Conservation (phyloP, 139 green algal genomes). For the Chlorella sorokiniana region DNA sequence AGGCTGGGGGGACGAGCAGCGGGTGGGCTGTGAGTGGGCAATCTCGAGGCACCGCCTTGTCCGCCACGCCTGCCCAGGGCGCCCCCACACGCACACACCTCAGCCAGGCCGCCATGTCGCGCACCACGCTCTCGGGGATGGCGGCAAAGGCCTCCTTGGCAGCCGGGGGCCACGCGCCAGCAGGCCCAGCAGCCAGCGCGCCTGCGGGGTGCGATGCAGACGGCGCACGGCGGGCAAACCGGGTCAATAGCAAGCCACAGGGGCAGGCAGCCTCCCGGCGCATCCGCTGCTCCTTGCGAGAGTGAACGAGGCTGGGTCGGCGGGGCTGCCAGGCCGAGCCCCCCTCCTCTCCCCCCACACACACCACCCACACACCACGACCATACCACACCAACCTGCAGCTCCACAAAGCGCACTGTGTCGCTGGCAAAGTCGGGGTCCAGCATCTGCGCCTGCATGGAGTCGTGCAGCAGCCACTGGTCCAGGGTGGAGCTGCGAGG, state of each 20-base stretch:
- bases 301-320: no score
- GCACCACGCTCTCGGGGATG: conserved; percentile 62
- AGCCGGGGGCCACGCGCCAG: not conserved
- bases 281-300: no score
- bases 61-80: not conserved
- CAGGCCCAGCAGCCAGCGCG: conserved; percentile 57
- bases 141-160: conserved; percentile 24
- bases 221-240: no score
- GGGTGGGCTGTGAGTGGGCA: not conserved
- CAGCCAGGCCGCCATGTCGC: conserved; percentile 62
- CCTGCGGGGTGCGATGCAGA: no score
- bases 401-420: conserved; percentile 48
- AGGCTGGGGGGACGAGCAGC: not conserved
- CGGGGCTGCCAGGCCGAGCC: not conserved
- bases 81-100: not conserved
- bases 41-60: no score
- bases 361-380: not conserved
- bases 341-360: not conserved
- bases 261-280: no score
- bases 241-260: not conserved
- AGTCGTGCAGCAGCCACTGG: conserved; percentile 58
- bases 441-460: conserved; percentile 46
- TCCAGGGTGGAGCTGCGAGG: conserved; percentile 32
- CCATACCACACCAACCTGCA: not conserved
- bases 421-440: conserved; percentile 50